Conservation (phyloP, 2,329 filamentous ascomycete species). For the Septoria linicola region DNA sequence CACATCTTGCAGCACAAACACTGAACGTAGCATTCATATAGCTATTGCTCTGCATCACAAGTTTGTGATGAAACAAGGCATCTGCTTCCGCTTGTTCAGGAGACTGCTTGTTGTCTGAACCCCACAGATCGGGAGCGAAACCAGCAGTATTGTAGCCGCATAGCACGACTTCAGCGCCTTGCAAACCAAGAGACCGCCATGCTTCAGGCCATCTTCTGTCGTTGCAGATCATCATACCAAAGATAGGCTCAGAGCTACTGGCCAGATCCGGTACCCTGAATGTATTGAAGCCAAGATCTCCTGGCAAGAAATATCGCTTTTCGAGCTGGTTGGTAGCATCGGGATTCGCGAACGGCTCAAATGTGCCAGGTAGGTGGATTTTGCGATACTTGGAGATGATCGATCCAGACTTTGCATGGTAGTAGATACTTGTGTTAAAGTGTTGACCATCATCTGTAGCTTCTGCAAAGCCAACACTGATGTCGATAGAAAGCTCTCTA, state of each 20-base stretch:
- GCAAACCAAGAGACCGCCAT: constrained; percentile 52
- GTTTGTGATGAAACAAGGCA: constrained; percentile 52
- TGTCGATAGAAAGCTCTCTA: constrained; percentile 48
- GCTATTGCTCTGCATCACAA: constrained; percentile 52
- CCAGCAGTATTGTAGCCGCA: constrained; percentile 55
- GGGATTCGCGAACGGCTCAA: constrained; percentile 49
- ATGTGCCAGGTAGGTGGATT: constrained; percentile 53
- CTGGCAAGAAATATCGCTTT: constrained; percentile 55
- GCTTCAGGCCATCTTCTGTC: constrained; percentile 55
- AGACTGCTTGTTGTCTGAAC: constrained; percentile 42
- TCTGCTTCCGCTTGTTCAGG: constrained; percentile 46
- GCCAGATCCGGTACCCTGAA: constrained; percentile 51
- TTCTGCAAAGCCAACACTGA: constrained; percentile 55
- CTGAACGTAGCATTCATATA: constrained; percentile 55
- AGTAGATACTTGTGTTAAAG: constrained; percentile 54
- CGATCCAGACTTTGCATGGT: constrained; percentile 44
- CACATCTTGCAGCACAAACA: constrained; percentile 51
- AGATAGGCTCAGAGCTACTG: constrained; percentile 45
- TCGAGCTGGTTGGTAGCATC: constrained; percentile 54
- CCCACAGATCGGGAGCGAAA: constrained; percentile 49
- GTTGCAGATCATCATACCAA: constrained; percentile 58
- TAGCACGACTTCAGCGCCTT: constrained; percentile 49
- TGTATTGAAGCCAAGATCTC: constrained; percentile 53
- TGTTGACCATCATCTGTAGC: constrained; percentile 43
- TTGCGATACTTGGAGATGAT: constrained; percentile 55